A percentile compares a stretch with the other conserved stretches of the same genome.
Evolutionary conservation across 371 early-diverging fungal genomes (phyloP).

Genomic region (Nosema bombycis): DNA sequence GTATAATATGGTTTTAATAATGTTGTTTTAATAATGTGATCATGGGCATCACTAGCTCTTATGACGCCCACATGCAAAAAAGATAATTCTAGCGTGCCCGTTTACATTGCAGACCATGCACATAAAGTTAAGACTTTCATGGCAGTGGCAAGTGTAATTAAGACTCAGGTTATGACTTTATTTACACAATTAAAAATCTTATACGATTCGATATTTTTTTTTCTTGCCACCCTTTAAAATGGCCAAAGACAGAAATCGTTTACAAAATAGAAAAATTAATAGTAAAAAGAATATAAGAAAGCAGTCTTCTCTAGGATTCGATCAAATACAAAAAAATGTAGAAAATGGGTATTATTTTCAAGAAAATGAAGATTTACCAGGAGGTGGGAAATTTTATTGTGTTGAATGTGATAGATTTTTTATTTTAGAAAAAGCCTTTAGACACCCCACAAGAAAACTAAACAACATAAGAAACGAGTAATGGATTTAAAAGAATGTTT

Average conservation of each 20-base stretch:
- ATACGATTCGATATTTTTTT: too few relatives aligned
- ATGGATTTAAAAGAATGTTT: slow-evolving; percentile 16
- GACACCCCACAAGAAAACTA: slow-evolving; percentile 25
- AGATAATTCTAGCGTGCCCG: too few relatives aligned
- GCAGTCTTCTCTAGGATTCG: neutral
- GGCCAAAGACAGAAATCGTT: neutral
- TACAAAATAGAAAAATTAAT: slow-evolving; percentile 7
- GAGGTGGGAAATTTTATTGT: slow-evolving; percentile 38
- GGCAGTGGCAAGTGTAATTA: too few relatives aligned
- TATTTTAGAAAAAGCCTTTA: slow-evolving; percentile 31
- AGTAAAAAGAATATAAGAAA: slow-evolving; percentile 5
- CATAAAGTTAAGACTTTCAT: too few relatives aligned
- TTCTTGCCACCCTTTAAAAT: too few relatives aligned
- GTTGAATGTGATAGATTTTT: slow-evolving; percentile 49
- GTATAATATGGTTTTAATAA: neutral
- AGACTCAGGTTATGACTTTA: too few relatives aligned
- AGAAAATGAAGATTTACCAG: slow-evolving; percentile 24
- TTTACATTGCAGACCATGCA: too few relatives aligned
- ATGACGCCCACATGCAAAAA: too few relatives aligned
- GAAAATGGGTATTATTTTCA: neutral
- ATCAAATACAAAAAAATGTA: slow-evolving; percentile 30
- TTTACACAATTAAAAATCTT: too few relatives aligned
- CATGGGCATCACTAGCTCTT: too few relatives aligned
- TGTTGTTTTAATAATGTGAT: neutral
- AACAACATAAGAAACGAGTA: slow-evolving; percentile 28